Percentiles rank a stretch among this genome's conserved stretches.
Conservation (phyloP, 805 yeast genomes). For the Komagataella populi region DNA sequence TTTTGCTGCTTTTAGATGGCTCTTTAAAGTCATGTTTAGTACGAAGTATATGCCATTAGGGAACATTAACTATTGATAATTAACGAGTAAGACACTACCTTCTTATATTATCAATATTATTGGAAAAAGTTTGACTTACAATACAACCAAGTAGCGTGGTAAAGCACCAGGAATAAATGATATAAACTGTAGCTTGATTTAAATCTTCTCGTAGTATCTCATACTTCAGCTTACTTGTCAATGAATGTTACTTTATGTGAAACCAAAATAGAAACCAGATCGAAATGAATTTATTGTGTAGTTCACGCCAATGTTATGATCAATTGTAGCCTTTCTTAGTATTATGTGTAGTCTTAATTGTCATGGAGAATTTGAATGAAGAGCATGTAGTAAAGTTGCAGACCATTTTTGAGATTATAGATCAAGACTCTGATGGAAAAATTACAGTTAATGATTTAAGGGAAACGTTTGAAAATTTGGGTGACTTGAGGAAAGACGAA, state of each 20-base stretch:
- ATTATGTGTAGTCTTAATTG: neutral
- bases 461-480: slow-evolving; percentile 37
- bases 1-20: slow-evolving; percentile 32
- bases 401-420: slow-evolving; percentile 69
- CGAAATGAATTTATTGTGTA: neutral
- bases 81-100: neutral
- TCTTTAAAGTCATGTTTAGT: slow-evolving; percentile 4
- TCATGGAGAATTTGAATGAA: slow-evolving; percentile 29
- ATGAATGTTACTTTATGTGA: neutral
- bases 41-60: neutral
- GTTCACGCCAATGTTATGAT: neutral
- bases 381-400: slow-evolving; percentile 54
- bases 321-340: neutral
- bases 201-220: neutral
- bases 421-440: slow-evolving; percentile 66
- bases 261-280: neutral
- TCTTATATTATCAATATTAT: too few relatives aligned
- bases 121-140: too few relatives aligned
- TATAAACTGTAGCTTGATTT: too few relatives aligned
- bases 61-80: too few relatives aligned
- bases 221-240: neutral
- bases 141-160: too few relatives aligned
- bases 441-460: slow-evolving; percentile 43
- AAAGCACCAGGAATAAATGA: too few relatives aligned
- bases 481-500: slow-evolving; percentile 26